A percentile compares a stretch with the other conserved stretches of the same genome.
phyloP scores from a whole-genome alignment of 2,329 filamentous ascomycete species.

The Alternaria gaisen region DNA sequence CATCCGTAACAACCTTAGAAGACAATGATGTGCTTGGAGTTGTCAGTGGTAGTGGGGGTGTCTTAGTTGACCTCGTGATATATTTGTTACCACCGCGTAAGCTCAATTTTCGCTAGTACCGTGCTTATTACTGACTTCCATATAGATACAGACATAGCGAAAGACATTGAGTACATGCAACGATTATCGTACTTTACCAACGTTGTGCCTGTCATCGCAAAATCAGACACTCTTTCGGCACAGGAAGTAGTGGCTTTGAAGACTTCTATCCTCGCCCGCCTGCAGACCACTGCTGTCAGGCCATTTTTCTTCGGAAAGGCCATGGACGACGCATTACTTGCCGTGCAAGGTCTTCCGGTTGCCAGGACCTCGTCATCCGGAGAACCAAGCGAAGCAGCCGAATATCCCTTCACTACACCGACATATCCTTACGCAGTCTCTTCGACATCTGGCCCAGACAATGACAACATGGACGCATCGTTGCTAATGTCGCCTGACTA shows the following conservation, averaged over 20 bases:
- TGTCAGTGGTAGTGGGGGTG: slow-evolving; percentile 81
- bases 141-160: slow-evolving; percentile 53
- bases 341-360: slow-evolving; percentile 44
- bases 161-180: slow-evolving; percentile 75
- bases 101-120: slow-evolving; percentile 27
- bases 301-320: slow-evolving; percentile 71
- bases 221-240: slow-evolving; percentile 72
- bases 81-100: slow-evolving; percentile 80
- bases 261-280: slow-evolving; percentile 63
- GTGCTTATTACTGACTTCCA: slow-evolving; percentile 30
- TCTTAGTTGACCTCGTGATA: slow-evolving; percentile 83
- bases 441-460: slow-evolving; percentile 73
- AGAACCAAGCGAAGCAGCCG: slow-evolving; percentile 23
- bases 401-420: slow-evolving; percentile 42
- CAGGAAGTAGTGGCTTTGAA: slow-evolving; percentile 69
- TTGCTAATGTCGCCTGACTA: slow-evolving; percentile 93
- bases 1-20: slow-evolving; percentile 67
- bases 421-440: slow-evolving; percentile 77
- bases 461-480: slow-evolving; percentile 90
- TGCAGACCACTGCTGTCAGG: slow-evolving; percentile 66
- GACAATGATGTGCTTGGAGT: slow-evolving; percentile 80
- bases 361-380: slow-evolving; percentile 4
- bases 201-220: slow-evolving; percentile 82
- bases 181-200: slow-evolving; percentile 79
- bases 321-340: slow-evolving; percentile 47